Evolutionary conservation across 768 basidiomycete genomes (phyloP), one percentile per base, ranked within the genome.

Genomic region (Agaricus subrufescens): DNA sequence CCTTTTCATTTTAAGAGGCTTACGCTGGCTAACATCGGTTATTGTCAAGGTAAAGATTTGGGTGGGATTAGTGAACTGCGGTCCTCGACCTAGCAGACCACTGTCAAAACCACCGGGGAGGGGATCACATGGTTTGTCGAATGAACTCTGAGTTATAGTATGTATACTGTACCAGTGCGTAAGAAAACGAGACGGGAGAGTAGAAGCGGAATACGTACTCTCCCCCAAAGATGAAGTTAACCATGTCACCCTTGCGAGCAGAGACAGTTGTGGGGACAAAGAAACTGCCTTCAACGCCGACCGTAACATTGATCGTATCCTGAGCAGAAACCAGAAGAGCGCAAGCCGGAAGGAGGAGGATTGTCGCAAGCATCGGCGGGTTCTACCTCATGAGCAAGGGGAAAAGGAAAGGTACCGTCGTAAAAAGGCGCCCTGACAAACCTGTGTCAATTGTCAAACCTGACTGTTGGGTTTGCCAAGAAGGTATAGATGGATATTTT

Each of bases 71-170:
- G 63, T 50, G 44, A 59, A 54, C 49, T 68, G 64, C 14, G 64
- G 43, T 1, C 65, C 63, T 25, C 60, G 43, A 4, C 67, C 67
- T 1, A 61, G 62, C 9, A 71, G 52, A 0, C 74, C 73, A 51
- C 67, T 72, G 45, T 72, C 68, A 63, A 83, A 78, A 3, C 76
- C 76, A 3, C 74, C 75, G 0, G 58, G 52, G 10, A 75, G 65
- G 11, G 69, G 70, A 34, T 66, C 44, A 58, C 79, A 80, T 2
- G 79, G 78, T 10, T 62, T 54, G 0, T 68, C 66, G 53, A 71
- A 69, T 1, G 63, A 55, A 46, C 67, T 67, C 58, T 80, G 75
- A 0, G 76, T 73, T 6, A 76, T 73, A 9, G 72, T 69, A 60
- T 80, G 78, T 19, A 59, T 50, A 34, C 75, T 75, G 31, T 2